Evolutionary conservation across 2,329 filamentous ascomycete genomes (phyloP).

Genomic region (Talaromyces sp.): DNA sequence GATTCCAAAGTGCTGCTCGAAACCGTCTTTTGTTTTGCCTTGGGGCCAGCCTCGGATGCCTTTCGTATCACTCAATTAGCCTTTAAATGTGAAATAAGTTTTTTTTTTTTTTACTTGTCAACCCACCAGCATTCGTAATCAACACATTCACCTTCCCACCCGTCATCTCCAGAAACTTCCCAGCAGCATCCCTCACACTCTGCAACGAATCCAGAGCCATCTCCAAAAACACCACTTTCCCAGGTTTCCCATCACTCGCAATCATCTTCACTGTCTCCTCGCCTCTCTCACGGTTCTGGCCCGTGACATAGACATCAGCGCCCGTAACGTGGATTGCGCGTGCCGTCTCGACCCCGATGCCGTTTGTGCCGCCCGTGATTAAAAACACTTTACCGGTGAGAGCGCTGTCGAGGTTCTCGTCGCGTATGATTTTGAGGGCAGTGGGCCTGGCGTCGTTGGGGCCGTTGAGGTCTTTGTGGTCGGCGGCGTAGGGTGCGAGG

Average conservation of each 20-base stretch:
- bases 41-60: conserved; percentile 9
- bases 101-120: too few species aligned
- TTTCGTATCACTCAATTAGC: neutral
- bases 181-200: neutral
- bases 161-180: conserved; percentile 1
- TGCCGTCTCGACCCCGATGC: conserved; percentile 6
- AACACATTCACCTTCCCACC: conserved; percentile 8
- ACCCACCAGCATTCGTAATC: conserved; percentile 8
- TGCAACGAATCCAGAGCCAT: conserved; percentile 4
- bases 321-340: conserved; percentile 7
- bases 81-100: too few species aligned
- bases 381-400: conserved; percentile 2
- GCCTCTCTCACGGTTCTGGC: conserved; percentile 2
- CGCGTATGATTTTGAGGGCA: conserved; percentile 9
- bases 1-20: conserved; percentile 10
- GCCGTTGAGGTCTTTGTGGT: conserved; percentile 5
- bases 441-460: conserved; percentile 6
- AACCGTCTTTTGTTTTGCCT: conserved; percentile 5
- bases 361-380: conserved; percentile 7
- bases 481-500: conserved; percentile 7
- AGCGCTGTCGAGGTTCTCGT: neutral
- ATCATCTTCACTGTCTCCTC: neutral
- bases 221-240: conserved; percentile 6
- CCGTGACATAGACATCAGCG: conserved; percentile 9
- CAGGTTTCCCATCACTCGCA: conserved; percentile 4